These are phyloP conservation scores for Coemansia sp. DNA, from an alignment of 192 early-diverging fungal species.

Conservation along the genomic window DNA sequence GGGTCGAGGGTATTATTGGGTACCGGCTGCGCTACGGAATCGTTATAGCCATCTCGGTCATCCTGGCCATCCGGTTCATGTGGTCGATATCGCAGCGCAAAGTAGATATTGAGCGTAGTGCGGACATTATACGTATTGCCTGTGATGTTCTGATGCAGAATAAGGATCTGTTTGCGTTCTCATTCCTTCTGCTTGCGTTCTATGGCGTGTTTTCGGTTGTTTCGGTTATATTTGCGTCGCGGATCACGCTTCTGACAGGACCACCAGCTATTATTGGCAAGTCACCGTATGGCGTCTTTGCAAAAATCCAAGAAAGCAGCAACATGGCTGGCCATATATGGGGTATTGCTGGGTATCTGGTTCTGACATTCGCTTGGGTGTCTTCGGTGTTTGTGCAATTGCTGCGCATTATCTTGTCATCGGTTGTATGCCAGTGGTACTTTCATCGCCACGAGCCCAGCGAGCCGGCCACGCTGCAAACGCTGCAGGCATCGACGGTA, in stretches of 20 bases:
- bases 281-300: not conserved
- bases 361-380: slow-evolving; percentile 38
- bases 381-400: slow-evolving; percentile 52
- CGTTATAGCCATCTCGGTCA: slow-evolving; percentile 27
- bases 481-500: slow-evolving; percentile 39
- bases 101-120: slow-evolving; percentile 48
- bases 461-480: slow-evolving; percentile 44
- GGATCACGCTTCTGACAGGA: slow-evolving; percentile 23
- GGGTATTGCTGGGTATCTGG: slow-evolving; percentile 29
- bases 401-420: slow-evolving; percentile 32
- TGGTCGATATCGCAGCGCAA: slow-evolving; percentile 37
- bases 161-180: slow-evolving; percentile 45
- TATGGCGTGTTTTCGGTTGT: slow-evolving; percentile 33
- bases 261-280: not conserved
- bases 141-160: slow-evolving; percentile 40
- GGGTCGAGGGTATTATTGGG: slow-evolving; percentile 27
- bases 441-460: slow-evolving; percentile 49
- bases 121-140: slow-evolving; percentile 32
- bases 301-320: not conserved
- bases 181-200: slow-evolving; percentile 40
- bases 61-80: slow-evolving; percentile 40
- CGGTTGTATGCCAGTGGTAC: slow-evolving; percentile 52
- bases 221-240: slow-evolving; percentile 40
- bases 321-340: slow-evolving; percentile 7
- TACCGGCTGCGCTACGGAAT: slow-evolving; percentile 35